These are phyloP conservation scores for Colletotrichum limetticola DNA, from an alignment of 2,329 filamentous ascomycete species.

Conservation along the genomic window DNA sequence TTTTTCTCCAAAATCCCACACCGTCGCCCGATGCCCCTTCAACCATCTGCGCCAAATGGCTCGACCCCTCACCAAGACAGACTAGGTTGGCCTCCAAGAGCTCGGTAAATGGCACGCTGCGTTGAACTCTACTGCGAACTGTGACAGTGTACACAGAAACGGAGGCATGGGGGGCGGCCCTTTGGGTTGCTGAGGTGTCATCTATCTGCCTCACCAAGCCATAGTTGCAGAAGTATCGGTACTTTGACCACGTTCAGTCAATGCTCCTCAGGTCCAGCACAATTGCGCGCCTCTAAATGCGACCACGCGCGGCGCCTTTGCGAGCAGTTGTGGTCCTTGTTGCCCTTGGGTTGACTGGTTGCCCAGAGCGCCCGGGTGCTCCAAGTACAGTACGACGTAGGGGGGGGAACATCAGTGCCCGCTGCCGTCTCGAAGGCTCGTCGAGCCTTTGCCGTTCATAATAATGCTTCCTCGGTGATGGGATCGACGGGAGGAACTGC, in stretches of 20 bases:
- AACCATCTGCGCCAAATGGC: conserved; percentile 1
- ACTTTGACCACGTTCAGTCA: conserved; percentile 13
- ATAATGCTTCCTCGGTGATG: not conserved
- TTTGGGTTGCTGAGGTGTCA: conserved; percentile 27
- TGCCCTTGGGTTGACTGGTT: conserved; percentile 12
- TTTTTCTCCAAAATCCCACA: not conserved
- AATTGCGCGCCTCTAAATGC: conserved; percentile 24
- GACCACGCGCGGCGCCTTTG: conserved; percentile 16
- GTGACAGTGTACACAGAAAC: not conserved
- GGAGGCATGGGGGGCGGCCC: conserved; percentile 15
- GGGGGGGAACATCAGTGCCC: not conserved
- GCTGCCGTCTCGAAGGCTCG: not conserved
- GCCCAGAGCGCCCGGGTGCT: conserved; percentile 13
- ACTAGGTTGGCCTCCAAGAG: conserved; percentile 22
- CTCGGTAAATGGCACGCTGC: conserved; percentile 25
- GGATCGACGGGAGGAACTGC: conserved; percentile 4
- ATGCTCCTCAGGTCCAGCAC: conserved; percentile 8
- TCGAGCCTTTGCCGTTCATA: not conserved
- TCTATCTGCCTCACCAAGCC: conserved; percentile 21
- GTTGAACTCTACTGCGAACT: conserved; percentile 13
- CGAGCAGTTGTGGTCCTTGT: not conserved
- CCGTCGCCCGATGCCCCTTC: not conserved
- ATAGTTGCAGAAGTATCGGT: conserved; percentile 28
- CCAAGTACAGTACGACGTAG: conserved; percentile 9
- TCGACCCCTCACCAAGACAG: conserved; percentile 2